Evolutionary conservation across 805 yeast genomes (phyloP).

Genomic region (Vanderwaltozyma yarrowii): DNA sequence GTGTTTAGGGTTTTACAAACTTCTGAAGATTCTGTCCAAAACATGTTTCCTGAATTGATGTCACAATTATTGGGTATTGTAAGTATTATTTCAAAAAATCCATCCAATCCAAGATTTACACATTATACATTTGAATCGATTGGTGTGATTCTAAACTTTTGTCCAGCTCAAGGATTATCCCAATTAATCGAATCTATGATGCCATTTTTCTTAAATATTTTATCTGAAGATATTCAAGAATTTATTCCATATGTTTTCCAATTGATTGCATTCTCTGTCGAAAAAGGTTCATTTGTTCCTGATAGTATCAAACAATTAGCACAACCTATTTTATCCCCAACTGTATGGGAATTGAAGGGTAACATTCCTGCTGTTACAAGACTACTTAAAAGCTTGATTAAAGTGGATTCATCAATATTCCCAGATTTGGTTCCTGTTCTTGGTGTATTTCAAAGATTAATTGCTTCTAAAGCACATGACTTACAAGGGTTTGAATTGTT

Average conservation of each 20-base stretch:
- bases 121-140: slow-evolving; percentile 87
- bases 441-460: slow-evolving; percentile 93
- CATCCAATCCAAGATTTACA: slow-evolving; percentile 89
- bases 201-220: slow-evolving; percentile 55
- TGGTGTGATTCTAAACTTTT: slow-evolving; percentile 58
- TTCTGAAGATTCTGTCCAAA: slow-evolving; percentile 52
- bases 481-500: slow-evolving; percentile 75
- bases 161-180: slow-evolving; percentile 24
- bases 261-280: slow-evolving; percentile 70
- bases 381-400: slow-evolving; percentile 57
- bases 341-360: slow-evolving; percentile 87
- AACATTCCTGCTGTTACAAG: slow-evolving; percentile 90
- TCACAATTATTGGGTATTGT: slow-evolving; percentile 63
- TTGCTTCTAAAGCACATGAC: slow-evolving; percentile 78
- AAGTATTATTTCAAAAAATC: slow-evolving; percentile 67
- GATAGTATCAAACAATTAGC: slow-evolving; percentile 53
- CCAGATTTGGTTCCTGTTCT: slow-evolving; percentile 63
- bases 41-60: slow-evolving; percentile 38
- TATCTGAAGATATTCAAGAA: slow-evolving; percentile 84
- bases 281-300: slow-evolving; percentile 46
- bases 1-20: slow-evolving; percentile 72
- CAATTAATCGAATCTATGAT: slow-evolving; percentile 38
- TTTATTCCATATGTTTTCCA: slow-evolving; percentile 91
- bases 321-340: slow-evolving; percentile 79
- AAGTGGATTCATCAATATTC: slow-evolving; percentile 28